Evolutionary conservation across 768 basidiomycete genomes (phyloP), one percentile per base, ranked within the genome.

Genomic region (Kwoniella mangroviensis): DNA sequence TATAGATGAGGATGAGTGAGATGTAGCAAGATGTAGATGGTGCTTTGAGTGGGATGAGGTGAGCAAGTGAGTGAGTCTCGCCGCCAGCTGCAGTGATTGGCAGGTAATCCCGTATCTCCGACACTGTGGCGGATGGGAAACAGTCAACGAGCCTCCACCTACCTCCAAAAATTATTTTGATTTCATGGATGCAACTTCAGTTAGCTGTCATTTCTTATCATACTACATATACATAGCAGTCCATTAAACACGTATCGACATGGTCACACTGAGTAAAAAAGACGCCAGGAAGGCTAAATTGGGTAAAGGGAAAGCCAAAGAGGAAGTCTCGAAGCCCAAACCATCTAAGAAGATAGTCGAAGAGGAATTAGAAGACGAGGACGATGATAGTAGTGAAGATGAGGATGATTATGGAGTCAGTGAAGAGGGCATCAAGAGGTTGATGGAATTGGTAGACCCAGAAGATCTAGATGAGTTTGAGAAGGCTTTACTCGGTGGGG

Each of bases 381-480:
- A 73, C 12, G 75, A 77, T 19, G 73, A 69, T 24, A 68, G 65
- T 21, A 70, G 73, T n/a, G 81, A 75, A 24, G 78, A 73, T 19
- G 83, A 79, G 26, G 84, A 83, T 51, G 81, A 78, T 43, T 75
- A 79, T 67, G 80, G 76, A 0, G 76, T 79, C 41, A 79, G 76
- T 51, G 75, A 78, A 55, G 72, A 75, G 59, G 77, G 77, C 0
- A 77, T 79, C 74, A 64, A 73, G 73, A 68, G 73, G 63, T 76
- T 73, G 73, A 79, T 78, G 79, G 67, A 51, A 78, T 70, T 82
- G 57, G 78, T 80, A 51, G 69, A 73, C 21, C 73, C 74, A 67
- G 89, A 90, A 22, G 88, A 90, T 70, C 79, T 90, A 68, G 87
- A 90, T 75, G 90, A 91, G 24, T 87, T 88, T 76, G 90, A 88